Base-by-base conservation (phyloP, 2,329 filamentous ascomycete species). In the Aotearoamyces nothofagi region DNA sequence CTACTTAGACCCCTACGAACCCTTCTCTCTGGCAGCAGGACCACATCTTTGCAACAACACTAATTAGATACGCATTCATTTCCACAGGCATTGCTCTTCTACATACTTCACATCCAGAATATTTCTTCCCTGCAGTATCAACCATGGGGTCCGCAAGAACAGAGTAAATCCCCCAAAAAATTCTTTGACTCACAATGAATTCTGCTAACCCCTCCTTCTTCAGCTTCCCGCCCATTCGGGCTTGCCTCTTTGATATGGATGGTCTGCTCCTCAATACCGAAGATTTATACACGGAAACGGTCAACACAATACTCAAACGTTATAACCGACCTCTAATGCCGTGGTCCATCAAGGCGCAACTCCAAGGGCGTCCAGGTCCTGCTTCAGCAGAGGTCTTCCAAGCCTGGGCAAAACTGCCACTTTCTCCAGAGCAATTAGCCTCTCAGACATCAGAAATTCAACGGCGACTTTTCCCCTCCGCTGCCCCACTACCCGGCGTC, bases 201-300 rank as follows among this genome's bases (percentile, higher is more conserved):
- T n/a, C n/a, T n/a, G n/a, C n/a, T n/a, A n/a, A n/a, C n/a, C n/a
- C n/a, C n/a, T n/a, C n/a, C n/a, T n/a, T n/a, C n/a, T n/a, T n/a
- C 45, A 82, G 78, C 49, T 75, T 84, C 53, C 78, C 81, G 12
- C 73, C 78, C 26, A 66, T 96, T 34, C 70, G 84, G 42, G 90
- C 87, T 42, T 94, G 86, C 55, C 75, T 98, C 39, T 96, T 98
- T 53, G 90, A 98, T 61, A 94, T 96, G 86, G 90, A 98, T 55
- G 90, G 90, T 35, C 76, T 98, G 19, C 70, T 98, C 12, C 79
- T 98, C 49, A 76, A 96, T 55, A 84, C 81, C 17, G 90, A 96
- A 60, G 90, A 96, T 45, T 35, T 73, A 32, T 96, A 96, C 61
- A 90, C 83, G 0, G 51, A 69, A 15, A 78, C 80, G 54, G 78